These are phyloP conservation scores for Xanthoconium separans DNA, from an alignment of 1,284 basidiomycete genomes.

Conservation along the genomic window DNA sequence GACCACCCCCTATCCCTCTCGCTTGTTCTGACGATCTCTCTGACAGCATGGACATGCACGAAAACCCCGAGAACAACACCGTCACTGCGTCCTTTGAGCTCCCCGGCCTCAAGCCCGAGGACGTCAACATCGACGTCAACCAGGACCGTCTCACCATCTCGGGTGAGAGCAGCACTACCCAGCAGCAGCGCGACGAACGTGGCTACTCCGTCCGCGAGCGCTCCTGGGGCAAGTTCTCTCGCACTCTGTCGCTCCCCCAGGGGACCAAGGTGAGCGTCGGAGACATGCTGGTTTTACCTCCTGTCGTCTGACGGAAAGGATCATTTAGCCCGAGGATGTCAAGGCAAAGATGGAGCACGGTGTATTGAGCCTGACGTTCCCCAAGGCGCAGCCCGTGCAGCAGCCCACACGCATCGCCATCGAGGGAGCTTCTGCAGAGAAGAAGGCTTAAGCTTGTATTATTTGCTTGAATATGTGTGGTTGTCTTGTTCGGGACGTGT, in stretches of 20 bases:
- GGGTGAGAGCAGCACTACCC: conserved; percentile 39
- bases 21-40: neutral
- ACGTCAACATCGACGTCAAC: conserved; percentile 43
- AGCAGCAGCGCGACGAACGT: conserved; percentile 39
- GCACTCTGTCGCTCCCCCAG: conserved; percentile 44
- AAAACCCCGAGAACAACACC: conserved; percentile 38
- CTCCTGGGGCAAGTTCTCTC: conserved; percentile 45
- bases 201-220: conserved; percentile 53
- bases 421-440: conserved; percentile 10
- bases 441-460: neutral
- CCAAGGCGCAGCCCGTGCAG: conserved; percentile 37
- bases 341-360: conserved; percentile 46
- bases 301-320: neutral
- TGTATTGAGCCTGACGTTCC: conserved; percentile 44
- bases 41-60: conserved; percentile 51
- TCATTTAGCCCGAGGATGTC: conserved; percentile 38
- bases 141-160: conserved; percentile 45
- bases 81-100: conserved; percentile 51
- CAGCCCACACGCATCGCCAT: conserved; percentile 39
- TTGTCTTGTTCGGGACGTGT: neutral
- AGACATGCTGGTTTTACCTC: neutral
- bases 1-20: neutral
- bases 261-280: conserved; percentile 44
- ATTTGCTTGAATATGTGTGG: neutral
- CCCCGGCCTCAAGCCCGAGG: conserved; percentile 44